Percentiles rank a stretch among this genome's conserved stretches.
Conservation (phyloP, 305 asterid species). For the Euphrasia arctica region DNA sequence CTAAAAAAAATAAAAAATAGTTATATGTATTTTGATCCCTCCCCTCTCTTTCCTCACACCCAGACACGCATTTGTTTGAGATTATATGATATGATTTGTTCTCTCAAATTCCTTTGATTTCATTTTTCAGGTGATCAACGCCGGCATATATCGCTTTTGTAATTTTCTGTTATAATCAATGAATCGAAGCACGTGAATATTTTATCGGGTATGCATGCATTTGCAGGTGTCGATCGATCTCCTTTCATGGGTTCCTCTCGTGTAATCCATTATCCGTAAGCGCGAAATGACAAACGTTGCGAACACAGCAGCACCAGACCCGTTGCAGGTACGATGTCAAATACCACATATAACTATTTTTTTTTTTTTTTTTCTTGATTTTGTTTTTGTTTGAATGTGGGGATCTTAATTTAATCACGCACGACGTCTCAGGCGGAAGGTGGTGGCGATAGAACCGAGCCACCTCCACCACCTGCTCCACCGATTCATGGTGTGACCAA, state of each 20-base stretch:
- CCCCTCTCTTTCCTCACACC: slow-evolving; percentile 15
- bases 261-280: slow-evolving; percentile 27
- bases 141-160: too few species aligned
- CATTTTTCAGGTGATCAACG: slow-evolving; percentile 16
- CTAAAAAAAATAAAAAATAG: too few species aligned
- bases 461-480: slow-evolving; percentile 49
- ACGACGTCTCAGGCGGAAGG: slow-evolving; percentile 58
- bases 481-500: slow-evolving; percentile 63
- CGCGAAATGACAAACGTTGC: slow-evolving; percentile 47
- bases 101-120: neutral
- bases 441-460: slow-evolving; percentile 47
- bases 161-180: neutral
- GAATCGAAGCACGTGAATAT: neutral
- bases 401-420: neutral
- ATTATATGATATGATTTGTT: neutral
- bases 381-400: slow-evolving; percentile 1
- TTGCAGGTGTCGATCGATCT: slow-evolving; percentile 30
- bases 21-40: neutral
- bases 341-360: slow-evolving; percentile 2
- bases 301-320: slow-evolving; percentile 34
- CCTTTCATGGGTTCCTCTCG: slow-evolving; percentile 35
- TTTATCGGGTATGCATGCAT: slow-evolving; percentile 26
- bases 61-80: slow-evolving; percentile 23
- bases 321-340: slow-evolving; percentile 45
- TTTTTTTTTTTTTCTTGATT: neutral